Base-by-base conservation (phyloP, 495 filamentous ascomycete species). In the Glutinoglossum americanum region DNA sequence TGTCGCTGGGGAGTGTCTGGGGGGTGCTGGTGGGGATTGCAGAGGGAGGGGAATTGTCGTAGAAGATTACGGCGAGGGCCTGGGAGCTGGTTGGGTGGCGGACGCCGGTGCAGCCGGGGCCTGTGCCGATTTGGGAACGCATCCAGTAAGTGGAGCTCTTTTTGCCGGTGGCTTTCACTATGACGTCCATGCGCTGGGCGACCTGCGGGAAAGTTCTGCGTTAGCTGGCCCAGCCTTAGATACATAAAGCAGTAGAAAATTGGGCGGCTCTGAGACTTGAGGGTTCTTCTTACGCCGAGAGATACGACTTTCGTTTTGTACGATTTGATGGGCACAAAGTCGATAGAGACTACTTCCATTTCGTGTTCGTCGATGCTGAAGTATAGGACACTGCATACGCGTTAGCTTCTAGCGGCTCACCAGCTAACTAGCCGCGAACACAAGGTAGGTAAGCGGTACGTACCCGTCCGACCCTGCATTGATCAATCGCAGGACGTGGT, bases 401-500 rank as follows among this genome's bases (percentile, higher is more conserved):
- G n/a, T 35, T 35, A 35, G 32, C 32, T 4, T 4, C 11, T 11
- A 11, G 32, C 11, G 32, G 32, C 32, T 35, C 11, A 35, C 4
- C 32, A n/a, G n/a, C n/a, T n/a, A n/a, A n/a, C n/a, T n/a, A n/a
- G n/a, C n/a, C n/a, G n/a, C n/a, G n/a, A n/a, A n/a, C n/a, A n/a
- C n/a, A n/a, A n/a, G 32, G 32, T 35, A 5, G 4, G 32, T 35
- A 35, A n/a, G n/a, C n/a, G 32, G 5, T 35, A 11, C 32, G 5
- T 35, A 35, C 26, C 66, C 72, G 55, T 81, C 76, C 10, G 75
- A 65, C 4, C 71, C 73, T 13, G 67, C 66, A 63, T 82, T 82
- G 62, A 84, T 71, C 1, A 85, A 63, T 5, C 80, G 66, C 4
- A 85, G 62, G 11, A 71, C 71, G 58, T 82, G 75, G 30, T 67